Conservation (phyloP, 176 grass and related monocot genomes). For the Poa pratensis region DNA sequence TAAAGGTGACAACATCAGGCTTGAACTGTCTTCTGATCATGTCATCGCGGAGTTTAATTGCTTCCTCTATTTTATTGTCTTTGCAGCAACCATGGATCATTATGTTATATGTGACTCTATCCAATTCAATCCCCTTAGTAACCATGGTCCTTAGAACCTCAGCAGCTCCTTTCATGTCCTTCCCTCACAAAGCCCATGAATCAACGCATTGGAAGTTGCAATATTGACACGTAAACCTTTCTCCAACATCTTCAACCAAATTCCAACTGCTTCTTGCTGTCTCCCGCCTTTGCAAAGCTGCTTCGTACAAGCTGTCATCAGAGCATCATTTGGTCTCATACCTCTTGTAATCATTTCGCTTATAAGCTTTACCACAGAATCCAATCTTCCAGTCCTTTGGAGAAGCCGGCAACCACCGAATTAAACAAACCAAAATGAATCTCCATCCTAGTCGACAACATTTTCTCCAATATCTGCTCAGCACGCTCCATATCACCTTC, state of each 20-base stretch:
- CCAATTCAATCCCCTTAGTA: constrained; percentile 54
- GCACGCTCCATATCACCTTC: constrained; percentile 74
- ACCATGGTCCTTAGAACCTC: constrained; percentile 67
- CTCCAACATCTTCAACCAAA: constrained; percentile 60
- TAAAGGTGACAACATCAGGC: constrained; percentile 78
- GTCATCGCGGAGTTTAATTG: constrained; percentile 67
- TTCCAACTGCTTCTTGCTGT: constrained; percentile 58
- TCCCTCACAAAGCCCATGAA: constrained; percentile 80
- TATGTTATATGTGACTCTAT: constrained; percentile 90
- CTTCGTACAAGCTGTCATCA: constrained; percentile 69
- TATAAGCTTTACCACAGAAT: constrained; percentile 56
- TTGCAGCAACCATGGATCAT: constrained; percentile 80
- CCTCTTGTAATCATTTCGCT: constrained; percentile 72
- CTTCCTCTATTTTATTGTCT: constrained; percentile 69
- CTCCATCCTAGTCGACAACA: constrained; percentile 69
- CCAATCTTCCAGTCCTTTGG: constrained; percentile 50
- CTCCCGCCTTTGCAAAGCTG: constrained; percentile 71
- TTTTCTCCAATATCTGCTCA: constrained; percentile 69
- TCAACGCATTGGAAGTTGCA: constrained; percentile 80
- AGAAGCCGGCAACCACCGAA: constrained; percentile 69
- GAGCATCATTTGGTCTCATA: constrained; percentile 76
- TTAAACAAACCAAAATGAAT: constrained; percentile 70
- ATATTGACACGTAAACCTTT: constrained; percentile 74
- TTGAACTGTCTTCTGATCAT: constrained; percentile 82
- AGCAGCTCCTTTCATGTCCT: constrained; percentile 59